Conservation (phyloP, 2,329 filamentous ascomycete genomes). For the Cercospora canescens region DNA sequence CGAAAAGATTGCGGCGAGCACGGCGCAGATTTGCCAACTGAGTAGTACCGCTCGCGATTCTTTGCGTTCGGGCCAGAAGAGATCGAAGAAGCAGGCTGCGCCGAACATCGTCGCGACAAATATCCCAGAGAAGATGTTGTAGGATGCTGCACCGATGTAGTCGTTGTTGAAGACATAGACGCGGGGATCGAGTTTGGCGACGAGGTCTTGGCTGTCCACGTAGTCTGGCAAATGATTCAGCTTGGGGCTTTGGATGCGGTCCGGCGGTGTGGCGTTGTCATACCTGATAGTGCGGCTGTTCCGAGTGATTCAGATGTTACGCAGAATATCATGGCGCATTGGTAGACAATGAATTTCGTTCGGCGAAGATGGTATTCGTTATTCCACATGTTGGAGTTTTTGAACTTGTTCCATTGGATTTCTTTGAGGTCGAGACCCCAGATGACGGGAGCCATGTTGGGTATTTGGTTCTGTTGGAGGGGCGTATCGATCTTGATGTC, state of each 20-base stretch:
- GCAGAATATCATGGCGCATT: conserved; percentile 59
- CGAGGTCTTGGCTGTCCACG: conserved; percentile 53
- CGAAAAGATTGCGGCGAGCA: conserved; percentile 50
- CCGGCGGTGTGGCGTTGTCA: conserved; percentile 3
- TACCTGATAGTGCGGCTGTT: conserved; percentile 57
- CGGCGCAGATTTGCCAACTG: conserved; percentile 56
- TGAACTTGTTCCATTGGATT: conserved; percentile 61
- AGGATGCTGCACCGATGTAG: conserved; percentile 56
- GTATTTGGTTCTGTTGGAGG: neutral
- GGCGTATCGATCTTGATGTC: neutral
- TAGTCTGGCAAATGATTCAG: conserved; percentile 45
- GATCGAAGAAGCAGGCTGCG: conserved; percentile 61
- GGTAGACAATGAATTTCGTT: conserved; percentile 62
- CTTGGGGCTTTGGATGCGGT: neutral
- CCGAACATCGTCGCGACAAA: conserved; percentile 60
- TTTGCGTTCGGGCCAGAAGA: conserved; percentile 59
- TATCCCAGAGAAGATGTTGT: conserved; percentile 61
- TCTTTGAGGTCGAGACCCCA: conserved; percentile 60
- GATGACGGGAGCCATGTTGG: conserved; percentile 46
- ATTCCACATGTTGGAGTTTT: conserved; percentile 57
- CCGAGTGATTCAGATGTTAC: conserved; percentile 59
- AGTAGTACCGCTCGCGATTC: conserved; percentile 51
- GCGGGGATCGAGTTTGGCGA: conserved; percentile 41
- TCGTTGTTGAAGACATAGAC: conserved; percentile 55
- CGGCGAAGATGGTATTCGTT: conserved; percentile 54